Percentiles rank a stretch among this genome's conserved stretches.
phyloP scores from a whole-genome alignment of 257 asterid species.

The Solanum piurae region DNA sequence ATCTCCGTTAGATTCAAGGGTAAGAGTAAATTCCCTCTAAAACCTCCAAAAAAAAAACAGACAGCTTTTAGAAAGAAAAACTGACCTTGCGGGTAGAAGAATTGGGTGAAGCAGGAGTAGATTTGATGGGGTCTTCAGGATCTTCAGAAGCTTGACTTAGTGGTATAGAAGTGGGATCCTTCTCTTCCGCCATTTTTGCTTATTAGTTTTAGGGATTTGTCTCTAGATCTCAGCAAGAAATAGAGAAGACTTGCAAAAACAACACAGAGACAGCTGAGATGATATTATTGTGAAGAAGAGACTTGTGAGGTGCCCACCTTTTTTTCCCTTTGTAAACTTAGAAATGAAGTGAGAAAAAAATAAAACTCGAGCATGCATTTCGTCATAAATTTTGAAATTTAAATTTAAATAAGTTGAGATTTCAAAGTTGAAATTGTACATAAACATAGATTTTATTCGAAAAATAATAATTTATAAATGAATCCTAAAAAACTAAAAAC shows the following conservation, averaged over 20 bases:
- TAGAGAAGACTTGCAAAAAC: background rate
- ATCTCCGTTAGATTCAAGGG: background rate
- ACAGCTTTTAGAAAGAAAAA: background rate
- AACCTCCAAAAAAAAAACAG: background rate
- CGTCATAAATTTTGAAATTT: background rate
- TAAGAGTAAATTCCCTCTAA: background rate
- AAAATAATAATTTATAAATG: too few species aligned
- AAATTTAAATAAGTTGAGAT: background rate
- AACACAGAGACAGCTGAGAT: background rate
- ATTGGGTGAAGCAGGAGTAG: constrained; percentile 53
- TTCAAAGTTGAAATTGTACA: background rate
- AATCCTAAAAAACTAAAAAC: too few species aligned
- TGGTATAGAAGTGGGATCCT: constrained; percentile 76
- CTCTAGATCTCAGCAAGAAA: background rate
- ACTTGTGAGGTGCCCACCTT: background rate
- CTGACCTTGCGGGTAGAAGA: constrained; percentile 77
- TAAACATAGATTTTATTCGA: too few species aligned
- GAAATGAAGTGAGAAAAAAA: background rate
- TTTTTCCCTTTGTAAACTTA: background rate
- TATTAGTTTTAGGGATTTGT: background rate
- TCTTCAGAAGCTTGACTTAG: constrained; percentile 75
- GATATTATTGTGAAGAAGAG: background rate
- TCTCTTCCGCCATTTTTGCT: constrained; percentile 67
- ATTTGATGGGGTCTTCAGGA: constrained; percentile 70
- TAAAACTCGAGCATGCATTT: too few species aligned